Base-by-base conservation (phyloP, 768 basidiomycete species). In the Phlegmacium glaucopus region DNA sequence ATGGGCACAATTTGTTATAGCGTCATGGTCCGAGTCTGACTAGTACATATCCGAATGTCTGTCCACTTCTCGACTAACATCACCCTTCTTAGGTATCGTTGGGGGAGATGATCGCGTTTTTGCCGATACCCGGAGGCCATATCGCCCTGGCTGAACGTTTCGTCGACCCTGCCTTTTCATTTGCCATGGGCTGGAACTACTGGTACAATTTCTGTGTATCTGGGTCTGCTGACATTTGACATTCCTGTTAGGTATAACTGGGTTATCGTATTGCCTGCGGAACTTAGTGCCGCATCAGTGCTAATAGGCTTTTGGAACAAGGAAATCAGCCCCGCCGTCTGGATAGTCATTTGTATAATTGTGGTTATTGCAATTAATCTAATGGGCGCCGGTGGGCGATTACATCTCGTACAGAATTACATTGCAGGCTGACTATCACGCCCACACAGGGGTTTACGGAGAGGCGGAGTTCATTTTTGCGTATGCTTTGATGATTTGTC, bases 391-490 rank as follows among this genome's bases (percentile, higher is more conserved):
- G 83, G 81, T 67, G 44, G 48, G 66, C n/a, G 32, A 54, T 41
- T 16, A 16, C 34, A 12, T 8, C 17, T 18, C 13, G 15, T 2
- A 25, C 28, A 10, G 15, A 25, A 16, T 12, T 39, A 45, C 6
- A 22, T 13, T 40, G 11, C 32, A 28, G 12, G 25, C 40, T 16
- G 13, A 44, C 37, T 10, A 10, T 28, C 25, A 17, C 43, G 18
- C 13, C 13, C 47, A n/a, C n/a, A n/a, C n/a, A 74, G 77, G 81
- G 53, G 87, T 79, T 25, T 91, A 91, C 56, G 87, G 89, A 29
- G 90, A 93, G 65, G 81, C 82, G 7, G 92, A 94, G 65, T 94
- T 94, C 60, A 73, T 83, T 41, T 94, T 94, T 61, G 90, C 90
- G 75, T 85, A 51, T 61, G 80, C 57, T 73, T 25, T 47, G 25